A percentile compares a stretch with the other conserved stretches of the same genome.
Evolutionary conservation across 2,329 filamentous ascomycete genomes (phyloP).

Genomic region (Neonectria hederae): DNA sequence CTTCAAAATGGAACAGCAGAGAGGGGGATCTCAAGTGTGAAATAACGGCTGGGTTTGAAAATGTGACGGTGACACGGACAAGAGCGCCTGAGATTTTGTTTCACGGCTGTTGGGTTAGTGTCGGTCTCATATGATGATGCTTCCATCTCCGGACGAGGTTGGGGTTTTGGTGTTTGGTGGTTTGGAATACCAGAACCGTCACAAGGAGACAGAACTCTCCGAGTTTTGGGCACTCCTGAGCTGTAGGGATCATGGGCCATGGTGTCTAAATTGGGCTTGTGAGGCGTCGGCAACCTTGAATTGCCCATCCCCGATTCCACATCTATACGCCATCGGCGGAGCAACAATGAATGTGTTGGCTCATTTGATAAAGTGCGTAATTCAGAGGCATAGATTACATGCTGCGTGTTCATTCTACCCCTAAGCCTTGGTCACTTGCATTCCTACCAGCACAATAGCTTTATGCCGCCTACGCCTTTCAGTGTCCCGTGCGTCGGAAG

Average conservation of each 20-base stretch:
- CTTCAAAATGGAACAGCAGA: conserved; percentile 6
- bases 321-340: conserved; percentile 18
- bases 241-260: conserved; percentile 1
- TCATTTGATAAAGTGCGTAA: conserved; percentile 11
- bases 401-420: too few relatives aligned
- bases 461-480: conserved; percentile 32
- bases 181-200: conserved; percentile 10
- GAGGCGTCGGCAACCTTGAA: conserved; percentile 8
- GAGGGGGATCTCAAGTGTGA: conserved; percentile 14
- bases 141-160: conserved; percentile 5
- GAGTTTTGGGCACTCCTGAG: conserved; percentile 9
- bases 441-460: conserved; percentile 27
- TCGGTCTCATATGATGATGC: conserved; percentile 28
- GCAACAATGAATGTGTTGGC: conserved; percentile 13
- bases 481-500: conserved; percentile 25
- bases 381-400: conserved; percentile 1
- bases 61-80: conserved; percentile 27
- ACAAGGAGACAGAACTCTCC: conserved; percentile 4
- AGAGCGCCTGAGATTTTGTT: conserved; percentile 40
- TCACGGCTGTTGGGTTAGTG: conserved; percentile 32
- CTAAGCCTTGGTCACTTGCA: conserved; percentile 20
- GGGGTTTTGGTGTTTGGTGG: conserved; percentile 6
- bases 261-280: conserved; percentile 10
- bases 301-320: conserved; percentile 16
- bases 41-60: conserved; percentile 20